Conservation (phyloP, 257 asterid species). For the Solanum okadae region DNA sequence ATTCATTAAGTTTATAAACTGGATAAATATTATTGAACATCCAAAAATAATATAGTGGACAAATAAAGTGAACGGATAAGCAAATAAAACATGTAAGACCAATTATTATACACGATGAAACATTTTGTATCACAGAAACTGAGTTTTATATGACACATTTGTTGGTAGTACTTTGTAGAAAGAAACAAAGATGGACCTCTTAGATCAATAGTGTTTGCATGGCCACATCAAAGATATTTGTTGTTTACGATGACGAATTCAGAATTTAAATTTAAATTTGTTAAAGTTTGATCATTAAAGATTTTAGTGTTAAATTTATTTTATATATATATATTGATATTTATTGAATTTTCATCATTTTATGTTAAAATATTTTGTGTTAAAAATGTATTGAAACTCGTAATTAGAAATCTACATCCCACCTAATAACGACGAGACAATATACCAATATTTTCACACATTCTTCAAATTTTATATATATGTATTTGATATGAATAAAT, state of each 20-base stretch:
- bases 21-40: no score
- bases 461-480: neutral
- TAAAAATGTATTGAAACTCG: no score
- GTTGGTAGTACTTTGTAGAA: neutral
- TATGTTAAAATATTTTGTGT: no score
- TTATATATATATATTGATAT: no score
- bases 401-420: neutral
- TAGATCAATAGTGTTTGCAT: neutral
- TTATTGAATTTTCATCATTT: no score
- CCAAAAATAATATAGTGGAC: fast-evolving
- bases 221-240: neutral
- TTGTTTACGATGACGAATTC: neutral
- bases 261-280: neutral
- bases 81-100: neutral
- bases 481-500: no score
- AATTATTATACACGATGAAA: neutral
- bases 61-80: fast-evolving
- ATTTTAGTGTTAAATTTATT: neutral
- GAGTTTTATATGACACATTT: neutral
- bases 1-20: no score
- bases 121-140: neutral
- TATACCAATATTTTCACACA: neutral
- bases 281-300: neutral
- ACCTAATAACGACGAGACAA: neutral
- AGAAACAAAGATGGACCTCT: neutral